phyloP scores from a whole-genome alignment of 495 filamentous ascomycete genomes.

The Ramalina peruviana region DNA sequence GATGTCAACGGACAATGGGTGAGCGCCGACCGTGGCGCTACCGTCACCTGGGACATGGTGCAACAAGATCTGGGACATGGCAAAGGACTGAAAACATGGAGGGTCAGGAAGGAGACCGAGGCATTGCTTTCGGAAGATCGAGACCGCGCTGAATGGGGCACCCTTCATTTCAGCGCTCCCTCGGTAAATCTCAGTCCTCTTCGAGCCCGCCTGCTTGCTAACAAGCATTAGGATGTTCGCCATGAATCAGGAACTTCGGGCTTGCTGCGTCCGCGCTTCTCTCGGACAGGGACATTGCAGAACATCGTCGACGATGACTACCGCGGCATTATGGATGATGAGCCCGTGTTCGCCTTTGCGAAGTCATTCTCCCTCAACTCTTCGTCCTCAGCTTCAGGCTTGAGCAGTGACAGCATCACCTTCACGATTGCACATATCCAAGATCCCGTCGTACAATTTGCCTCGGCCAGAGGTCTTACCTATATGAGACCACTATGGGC shows the following conservation, averaged over 20 bases:
- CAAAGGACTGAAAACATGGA: constrained; percentile 43
- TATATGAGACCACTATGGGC: constrained; percentile 79
- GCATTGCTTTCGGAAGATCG: constrained; percentile 56
- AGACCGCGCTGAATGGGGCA: constrained; percentile 84
- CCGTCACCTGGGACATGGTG: constrained; percentile 54
- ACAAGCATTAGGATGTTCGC: constrained; percentile 32
- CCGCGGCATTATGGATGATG: constrained; percentile 64
- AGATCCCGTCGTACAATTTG: constrained; percentile 74
- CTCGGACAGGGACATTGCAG: constrained; percentile 48
- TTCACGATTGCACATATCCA: constrained; percentile 82
- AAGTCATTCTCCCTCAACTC: constrained; percentile 53
- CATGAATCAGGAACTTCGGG: constrained; percentile 62
- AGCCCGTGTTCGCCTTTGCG: constrained; percentile 84
- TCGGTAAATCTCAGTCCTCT: constrained; percentile 23
- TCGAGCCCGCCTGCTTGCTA: constrained; percentile 1
- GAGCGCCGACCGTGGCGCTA: constrained; percentile 53
- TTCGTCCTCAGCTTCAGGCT: constrained; percentile 10
- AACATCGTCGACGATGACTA: constrained; percentile 52
- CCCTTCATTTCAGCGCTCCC: constrained; percentile 64
- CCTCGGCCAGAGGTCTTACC: constrained; percentile 65
- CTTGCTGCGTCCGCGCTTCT: constrained; percentile 56
- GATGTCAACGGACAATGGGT: constrained; percentile 88
- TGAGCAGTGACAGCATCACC: constrained; percentile 38
- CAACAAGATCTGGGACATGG: constrained; percentile 23
- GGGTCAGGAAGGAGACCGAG: constrained; percentile 48